These are phyloP conservation scores for Mucor sp. DNA, from an alignment of 371 early-diverging fungal genomes.

Conservation along the genomic window DNA sequence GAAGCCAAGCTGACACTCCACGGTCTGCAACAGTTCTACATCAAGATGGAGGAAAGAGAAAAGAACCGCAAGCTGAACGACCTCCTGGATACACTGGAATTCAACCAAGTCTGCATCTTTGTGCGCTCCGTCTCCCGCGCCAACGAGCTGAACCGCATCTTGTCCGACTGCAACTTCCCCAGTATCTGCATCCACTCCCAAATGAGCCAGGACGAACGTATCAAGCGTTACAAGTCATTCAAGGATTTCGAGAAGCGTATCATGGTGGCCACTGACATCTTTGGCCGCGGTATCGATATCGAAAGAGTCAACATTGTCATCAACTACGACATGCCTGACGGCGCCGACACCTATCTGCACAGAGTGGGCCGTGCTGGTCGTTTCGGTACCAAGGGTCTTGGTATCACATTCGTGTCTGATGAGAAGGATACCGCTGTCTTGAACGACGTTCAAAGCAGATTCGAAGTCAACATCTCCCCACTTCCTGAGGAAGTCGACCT, in stretches of 20 bases:
- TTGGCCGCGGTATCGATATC: conserved; percentile 99
- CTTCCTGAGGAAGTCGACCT: conserved; percentile 90
- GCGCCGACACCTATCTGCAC: conserved; percentile 96
- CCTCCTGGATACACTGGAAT: conserved; percentile 92
- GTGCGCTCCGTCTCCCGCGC: conserved; percentile 93
- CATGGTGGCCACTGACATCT: conserved; percentile 98
- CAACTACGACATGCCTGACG: conserved; percentile 98
- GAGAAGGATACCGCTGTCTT: conserved; percentile 83
- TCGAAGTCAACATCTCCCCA: conserved; percentile 93
- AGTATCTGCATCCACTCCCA: conserved; percentile 92
- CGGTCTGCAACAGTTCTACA: conserved; percentile 96
- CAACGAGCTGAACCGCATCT: conserved; percentile 84
- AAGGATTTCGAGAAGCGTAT: conserved; percentile 94
- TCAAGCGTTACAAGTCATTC: conserved; percentile 93
- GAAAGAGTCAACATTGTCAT: conserved; percentile 99
- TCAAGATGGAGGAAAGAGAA: conserved; percentile 82
- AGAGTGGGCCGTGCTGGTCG: conserved; percentile 99
- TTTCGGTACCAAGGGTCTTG: conserved; percentile 99
- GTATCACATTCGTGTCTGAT: conserved; percentile 95
- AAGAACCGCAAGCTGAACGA: conserved; percentile 96
- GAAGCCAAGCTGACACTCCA: conserved; percentile 98
- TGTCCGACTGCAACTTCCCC: conserved; percentile 92
- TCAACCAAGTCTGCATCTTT: conserved; percentile 98
- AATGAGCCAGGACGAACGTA: conserved; percentile 91
- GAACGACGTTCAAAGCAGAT: conserved; percentile 92